Evolutionary conservation across 345 rosid species (phyloP).

Genomic region (thale cress (Arabidopsis thaliana)): TAIR10.1 NC_003070.9:2439001-2439500

Average conservation of each 20-base stretch:
- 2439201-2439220: not conserved
- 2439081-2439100: conserved; percentile 72
- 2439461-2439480: conserved; percentile 9
- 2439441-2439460: not conserved
- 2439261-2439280: conserved; percentile 54
- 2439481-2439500: conserved; percentile 21
- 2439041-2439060: conserved; percentile 12
- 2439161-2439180: conserved; percentile 92
- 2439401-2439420: conserved; percentile 22
- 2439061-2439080: not conserved
- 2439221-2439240: not conserved
- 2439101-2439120: conserved; percentile 89
- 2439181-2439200: conserved; percentile 69
- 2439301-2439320: conserved; percentile 78
- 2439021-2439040: not conserved
- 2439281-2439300: conserved; percentile 94
- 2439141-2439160: conserved; percentile 77
- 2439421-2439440: conserved; percentile 43
- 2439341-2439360: not conserved
- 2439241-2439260: conserved; percentile 11
- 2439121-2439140: conserved; percentile 81
- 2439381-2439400: not conserved
- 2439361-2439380: not conserved
- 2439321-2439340: conserved; percentile 98
- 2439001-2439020: conserved; percentile 90